These are phyloP conservation scores for Fusarium xyrophilum DNA, from an alignment of 2,329 filamentous ascomycete genomes.

Conservation along the genomic window DNA sequence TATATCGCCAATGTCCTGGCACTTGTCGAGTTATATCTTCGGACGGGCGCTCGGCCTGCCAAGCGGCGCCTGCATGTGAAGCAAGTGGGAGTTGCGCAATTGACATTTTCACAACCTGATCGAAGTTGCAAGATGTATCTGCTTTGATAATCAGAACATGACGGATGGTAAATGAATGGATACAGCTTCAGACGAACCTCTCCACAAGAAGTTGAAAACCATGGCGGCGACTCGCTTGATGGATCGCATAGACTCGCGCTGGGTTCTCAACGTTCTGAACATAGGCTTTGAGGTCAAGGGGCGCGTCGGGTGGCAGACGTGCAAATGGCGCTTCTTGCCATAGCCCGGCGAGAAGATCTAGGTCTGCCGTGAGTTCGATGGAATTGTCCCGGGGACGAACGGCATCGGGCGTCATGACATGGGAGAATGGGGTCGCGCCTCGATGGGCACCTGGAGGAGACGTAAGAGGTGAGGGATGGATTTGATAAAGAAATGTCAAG, in stretches of 20 bases:
- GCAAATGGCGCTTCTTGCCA: slow-evolving; percentile 69
- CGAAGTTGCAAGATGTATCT: slow-evolving; percentile 85
- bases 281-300: slow-evolving; percentile 61
- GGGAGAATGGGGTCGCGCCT: slow-evolving; percentile 23
- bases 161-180: background rate
- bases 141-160: slow-evolving; percentile 23
- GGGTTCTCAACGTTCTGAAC: slow-evolving; percentile 68
- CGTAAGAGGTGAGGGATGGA: background rate
- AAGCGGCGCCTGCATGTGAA: slow-evolving; percentile 77
- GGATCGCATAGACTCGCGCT: slow-evolving; percentile 65
- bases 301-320: slow-evolving; percentile 66
- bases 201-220: slow-evolving; percentile 72
- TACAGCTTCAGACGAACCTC: slow-evolving; percentile 54
- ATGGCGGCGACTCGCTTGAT: slow-evolving; percentile 66
- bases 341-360: slow-evolving; percentile 62
- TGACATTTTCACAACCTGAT: slow-evolving; percentile 73
- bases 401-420: slow-evolving; percentile 40
- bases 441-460: slow-evolving; percentile 2
- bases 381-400: slow-evolving; percentile 24
- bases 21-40: slow-evolving; percentile 81
- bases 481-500: background rate
- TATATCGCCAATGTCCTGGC: slow-evolving; percentile 82
- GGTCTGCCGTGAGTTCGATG: slow-evolving; percentile 46
- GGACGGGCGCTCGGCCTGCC: slow-evolving; percentile 71
- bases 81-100: slow-evolving; percentile 79